A percentile compares a stretch with the other conserved stretches of the same genome.
phyloP scores from a whole-genome alignment of 2,329 filamentous ascomycete species.

The Cladophialophora chaetospira region DNA sequence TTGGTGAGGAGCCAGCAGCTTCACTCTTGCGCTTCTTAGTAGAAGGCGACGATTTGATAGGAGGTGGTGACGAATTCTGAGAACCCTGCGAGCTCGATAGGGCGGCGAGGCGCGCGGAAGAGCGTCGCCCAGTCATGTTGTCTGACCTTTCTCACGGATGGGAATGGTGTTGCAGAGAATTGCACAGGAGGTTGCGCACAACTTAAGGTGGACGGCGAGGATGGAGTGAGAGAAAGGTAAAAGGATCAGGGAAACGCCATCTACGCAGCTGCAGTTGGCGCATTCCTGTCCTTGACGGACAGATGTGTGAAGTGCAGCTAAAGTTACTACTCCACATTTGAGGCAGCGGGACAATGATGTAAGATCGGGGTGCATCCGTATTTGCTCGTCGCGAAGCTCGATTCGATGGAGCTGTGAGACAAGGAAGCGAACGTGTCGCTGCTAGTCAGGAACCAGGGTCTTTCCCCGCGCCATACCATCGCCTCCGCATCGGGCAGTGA shows the following conservation, averaged over 20 bases:
- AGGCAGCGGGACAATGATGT: slow-evolving; percentile 10
- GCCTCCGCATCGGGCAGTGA: background rate
- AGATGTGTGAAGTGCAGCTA: slow-evolving; percentile 11
- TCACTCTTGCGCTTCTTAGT: slow-evolving; percentile 46
- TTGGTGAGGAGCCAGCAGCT: slow-evolving; percentile 23
- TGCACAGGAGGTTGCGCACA: background rate
- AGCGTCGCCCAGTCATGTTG: slow-evolving; percentile 28
- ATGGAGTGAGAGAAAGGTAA: slow-evolving; percentile 2
- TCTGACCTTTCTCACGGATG: too few species aligned
- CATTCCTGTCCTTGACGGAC: slow-evolving; percentile 9
- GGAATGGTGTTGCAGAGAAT: too few species aligned
- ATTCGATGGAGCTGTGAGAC: slow-evolving; percentile 4
- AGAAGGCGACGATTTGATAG: slow-evolving; percentile 31
- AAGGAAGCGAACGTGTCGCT: background rate
- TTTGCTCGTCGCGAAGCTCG: background rate
- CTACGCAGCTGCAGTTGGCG: background rate
- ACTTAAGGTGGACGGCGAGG: background rate
- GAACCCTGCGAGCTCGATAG: slow-evolving; percentile 35
- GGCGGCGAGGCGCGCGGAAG: slow-evolving; percentile 46
- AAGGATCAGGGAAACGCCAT: background rate
- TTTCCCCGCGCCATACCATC: background rate
- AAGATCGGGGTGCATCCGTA: slow-evolving; percentile 5
- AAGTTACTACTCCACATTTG: slow-evolving; percentile 8
- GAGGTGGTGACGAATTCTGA: slow-evolving; percentile 25
- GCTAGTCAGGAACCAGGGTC: slow-evolving; percentile 2